Percentiles rank a stretch among this genome's conserved stretches.
Conservation (phyloP, 139 green algal genomes). For the Volvox africanus region DNA sequence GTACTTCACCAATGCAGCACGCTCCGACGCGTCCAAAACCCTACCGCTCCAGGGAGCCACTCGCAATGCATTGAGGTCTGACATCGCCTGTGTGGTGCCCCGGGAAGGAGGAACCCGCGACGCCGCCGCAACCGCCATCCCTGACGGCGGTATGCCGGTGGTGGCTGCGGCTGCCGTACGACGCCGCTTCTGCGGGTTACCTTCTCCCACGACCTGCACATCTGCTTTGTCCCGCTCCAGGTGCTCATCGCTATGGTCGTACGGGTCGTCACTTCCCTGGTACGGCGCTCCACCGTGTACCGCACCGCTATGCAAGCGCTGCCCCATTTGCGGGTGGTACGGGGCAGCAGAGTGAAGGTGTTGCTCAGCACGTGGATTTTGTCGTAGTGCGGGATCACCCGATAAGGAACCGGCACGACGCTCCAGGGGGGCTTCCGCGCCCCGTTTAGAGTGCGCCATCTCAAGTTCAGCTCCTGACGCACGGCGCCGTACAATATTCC, state of each 20-base stretch:
- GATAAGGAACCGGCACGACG: no score
- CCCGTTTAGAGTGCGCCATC: no score
- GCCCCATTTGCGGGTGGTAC: not conserved
- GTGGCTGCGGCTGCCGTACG: not conserved
- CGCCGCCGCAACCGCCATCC: not conserved
- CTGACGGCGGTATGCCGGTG: not conserved
- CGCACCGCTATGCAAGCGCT: not conserved
- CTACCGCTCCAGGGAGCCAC: not conserved
- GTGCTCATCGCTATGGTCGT: not conserved
- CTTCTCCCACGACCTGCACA: not conserved
- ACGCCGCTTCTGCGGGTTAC: not conserved
- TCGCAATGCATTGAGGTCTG: not conserved
- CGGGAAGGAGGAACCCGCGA: not conserved
- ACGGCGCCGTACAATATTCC: no score
- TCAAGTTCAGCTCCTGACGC: not conserved
- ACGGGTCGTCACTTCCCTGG: constrained; percentile 31
- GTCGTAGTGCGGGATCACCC: no score
- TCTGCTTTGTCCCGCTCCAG: not conserved
- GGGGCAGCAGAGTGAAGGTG: not conserved
- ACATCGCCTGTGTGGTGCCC: not conserved
- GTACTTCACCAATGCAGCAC: not conserved
- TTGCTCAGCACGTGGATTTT: no score
- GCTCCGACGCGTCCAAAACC: not conserved
- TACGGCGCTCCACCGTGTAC: constrained; percentile 14
- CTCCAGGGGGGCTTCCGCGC: no score